Evolutionary conservation across 768 basidiomycete species (phyloP).

Genomic region (Rhodosporidiobolus odoratus): DNA sequence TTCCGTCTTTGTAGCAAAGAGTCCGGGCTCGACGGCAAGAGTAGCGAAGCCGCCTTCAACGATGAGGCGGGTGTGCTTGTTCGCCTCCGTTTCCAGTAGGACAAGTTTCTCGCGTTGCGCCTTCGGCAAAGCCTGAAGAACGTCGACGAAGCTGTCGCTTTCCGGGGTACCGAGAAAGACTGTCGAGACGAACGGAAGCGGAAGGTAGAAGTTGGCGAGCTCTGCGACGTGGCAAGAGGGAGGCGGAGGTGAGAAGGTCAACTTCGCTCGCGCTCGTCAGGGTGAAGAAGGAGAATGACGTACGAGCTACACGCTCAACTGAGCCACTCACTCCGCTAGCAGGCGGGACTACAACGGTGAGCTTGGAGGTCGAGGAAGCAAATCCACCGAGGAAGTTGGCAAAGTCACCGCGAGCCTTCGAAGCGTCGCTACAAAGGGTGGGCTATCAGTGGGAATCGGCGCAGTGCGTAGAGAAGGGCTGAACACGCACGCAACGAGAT

Average conservation of each 20-base stretch:
- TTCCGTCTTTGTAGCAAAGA: background rate
- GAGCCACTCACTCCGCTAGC: background rate
- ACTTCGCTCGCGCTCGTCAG: background rate
- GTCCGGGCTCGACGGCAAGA: background rate
- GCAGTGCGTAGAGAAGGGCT: background rate
- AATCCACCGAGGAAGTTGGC: background rate
- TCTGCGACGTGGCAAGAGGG: conserved; percentile 1
- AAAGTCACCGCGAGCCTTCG: background rate
- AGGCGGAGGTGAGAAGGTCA: background rate
- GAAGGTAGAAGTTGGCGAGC: background rate
- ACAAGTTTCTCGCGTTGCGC: background rate
- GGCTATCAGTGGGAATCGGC: background rate
- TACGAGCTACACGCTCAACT: background rate
- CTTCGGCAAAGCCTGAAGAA: background rate
- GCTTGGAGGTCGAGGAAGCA: background rate
- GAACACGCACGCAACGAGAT: background rate
- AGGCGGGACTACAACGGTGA: background rate
- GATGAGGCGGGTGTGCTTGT: background rate
- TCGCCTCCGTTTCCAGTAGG: background rate
- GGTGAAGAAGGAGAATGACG: background rate
- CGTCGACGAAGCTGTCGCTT: background rate
- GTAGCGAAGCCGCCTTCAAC: background rate
- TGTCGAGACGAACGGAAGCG: background rate
- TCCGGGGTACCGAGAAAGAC: conserved; percentile 6
- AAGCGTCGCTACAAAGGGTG: background rate